A percentile compares a stretch with the other conserved stretches of the same genome.
These are phyloP conservation scores for Drosera capensis DNA, from an alignment of 148 eudicot genomes.

Conservation along the genomic window DNA sequence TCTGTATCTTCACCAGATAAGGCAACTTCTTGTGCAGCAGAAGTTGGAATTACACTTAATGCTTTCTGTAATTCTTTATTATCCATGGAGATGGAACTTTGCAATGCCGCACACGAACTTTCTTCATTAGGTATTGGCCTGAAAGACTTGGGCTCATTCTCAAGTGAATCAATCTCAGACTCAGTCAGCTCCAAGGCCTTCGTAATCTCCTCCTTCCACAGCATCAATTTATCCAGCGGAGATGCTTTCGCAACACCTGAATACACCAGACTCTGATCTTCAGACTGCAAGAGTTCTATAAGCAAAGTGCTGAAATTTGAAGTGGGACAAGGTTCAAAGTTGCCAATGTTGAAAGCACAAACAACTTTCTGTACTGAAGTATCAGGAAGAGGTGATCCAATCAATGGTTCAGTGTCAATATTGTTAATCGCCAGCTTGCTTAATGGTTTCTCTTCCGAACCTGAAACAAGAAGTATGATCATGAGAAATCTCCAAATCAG, in stretches of 20 bases:
- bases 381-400: conserved; percentile 26
- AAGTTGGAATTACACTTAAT: conserved; percentile 14
- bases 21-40: conserved; percentile 24
- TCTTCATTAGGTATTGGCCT: conserved; percentile 14
- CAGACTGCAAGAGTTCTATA: conserved; percentile 32
- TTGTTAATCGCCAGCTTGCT: conserved; percentile 18
- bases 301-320: conserved; percentile 45
- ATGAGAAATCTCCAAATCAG: background rate
- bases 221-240: conserved; percentile 42
- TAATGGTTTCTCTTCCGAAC: conserved; percentile 42
- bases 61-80: conserved; percentile 20
- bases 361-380: conserved; percentile 32
- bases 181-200: conserved; percentile 66
- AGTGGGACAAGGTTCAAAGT: conserved; percentile 23
- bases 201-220: conserved; percentile 46
- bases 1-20: conserved; percentile 27
- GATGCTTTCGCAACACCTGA: conserved; percentile 33
- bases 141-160: conserved; percentile 52
- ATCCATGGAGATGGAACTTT: conserved; percentile 19
- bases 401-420: conserved; percentile 26
- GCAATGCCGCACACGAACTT: conserved; percentile 17
- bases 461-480: conserved; percentile 17
- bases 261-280: conserved; percentile 25
- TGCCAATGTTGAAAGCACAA: conserved; percentile 30
- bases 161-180: conserved; percentile 76